Evolutionary conservation across 257 asterid genomes (phyloP), one percentile per base, ranked within the genome.

Genomic region (Solanum megistacrolobum): DNA sequence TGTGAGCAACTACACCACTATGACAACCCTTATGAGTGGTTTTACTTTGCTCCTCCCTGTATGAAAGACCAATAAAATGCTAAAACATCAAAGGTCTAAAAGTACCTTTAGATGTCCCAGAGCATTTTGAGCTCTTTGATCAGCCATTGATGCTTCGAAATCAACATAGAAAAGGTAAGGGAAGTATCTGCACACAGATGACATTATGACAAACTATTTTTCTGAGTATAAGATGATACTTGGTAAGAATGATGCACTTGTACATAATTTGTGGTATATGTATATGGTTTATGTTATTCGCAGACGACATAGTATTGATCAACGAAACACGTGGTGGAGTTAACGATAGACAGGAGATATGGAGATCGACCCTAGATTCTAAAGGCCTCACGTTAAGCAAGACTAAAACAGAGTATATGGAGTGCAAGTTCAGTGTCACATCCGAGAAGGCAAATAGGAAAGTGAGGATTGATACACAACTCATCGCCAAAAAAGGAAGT

Each of bases 61-160:
- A 82, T 48, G 86, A 81, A 82, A 29, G 71, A 48, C 29, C 69
- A 48, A 86, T 86, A 69, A 46, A 75, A 75, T 46, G 12, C 32
- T 43, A 7, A 27, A 73, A 48, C 38, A 86, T 71, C 48, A 73
- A 13, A 46, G 32, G 72, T 48, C 88, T 39, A 88, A 78, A 84
- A 41, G 58, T 83, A 96, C 99, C 98, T 97, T 93, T 55, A 96
- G 92, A 93, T 97, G 96, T 34, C 94, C 93, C 86, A 97, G 97
- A 89, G 99, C 99, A 93, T 97, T 95, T 92, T 97, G 99, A 89
- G 99, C 97, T 88, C 94, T 95, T 92, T 94, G 96, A 83, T 97
- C 99, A 39, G 99, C 99, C 98, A 96, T 97, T 88, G 99, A 97
- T 89, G 99, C 98, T 92, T 97, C 99, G 88, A 97, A 97, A 93